Evolutionary conservation across 2,329 filamentous ascomycete species (phyloP), one percentile per base, ranked within the genome.

Genomic region (Calycina herbarum): DNA sequence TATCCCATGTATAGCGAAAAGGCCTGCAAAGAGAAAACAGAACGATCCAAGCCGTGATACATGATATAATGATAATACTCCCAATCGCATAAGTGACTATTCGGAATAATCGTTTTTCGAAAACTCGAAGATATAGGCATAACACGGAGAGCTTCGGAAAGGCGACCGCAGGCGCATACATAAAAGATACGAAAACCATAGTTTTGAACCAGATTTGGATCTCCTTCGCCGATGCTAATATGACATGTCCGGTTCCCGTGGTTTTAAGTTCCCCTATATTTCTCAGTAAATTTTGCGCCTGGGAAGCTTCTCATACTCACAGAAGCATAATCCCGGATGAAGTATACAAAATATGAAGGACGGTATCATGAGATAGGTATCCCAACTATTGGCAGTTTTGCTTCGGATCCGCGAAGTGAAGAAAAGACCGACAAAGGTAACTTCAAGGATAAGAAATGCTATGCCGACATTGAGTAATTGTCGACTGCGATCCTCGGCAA

Each of bases 1-100:
- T 69, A 11, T 70, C 63, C 68, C 68, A 70, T 35, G 64, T 64
- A 63, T 64, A 69, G n/a, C 58, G 45, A 7, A 70, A 61, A 15
- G 68, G 68, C 1, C 42, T 64, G 59, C 68, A 70, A 38, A 69
- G 63, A 20, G 66, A 64, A 20, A 70, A 60, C 17, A 65, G 65
- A 27, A 66, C 59, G 6, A 69, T 56, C 31, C 62, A 63, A 11
- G 65, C 31, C 13, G 67, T 54, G 17, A 64, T 58, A 8, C 61
- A 57, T 2, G 57, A 59, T 17, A 57, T 51, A n/a, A 64, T 45
- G 45, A 67, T 54, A 4, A 65, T 48, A 27, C 29, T 59, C 15
- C 64, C 42, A 5, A 68, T 45, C 42, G 11, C 17, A 27, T 59
- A 68, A 20, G 64, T 64, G n/a, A 62, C 45, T 29, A 63, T 62